These are phyloP conservation scores for Blumeriella jaapii DNA, from an alignment of 2,329 filamentous ascomycete species.

Conservation along the genomic window DNA sequence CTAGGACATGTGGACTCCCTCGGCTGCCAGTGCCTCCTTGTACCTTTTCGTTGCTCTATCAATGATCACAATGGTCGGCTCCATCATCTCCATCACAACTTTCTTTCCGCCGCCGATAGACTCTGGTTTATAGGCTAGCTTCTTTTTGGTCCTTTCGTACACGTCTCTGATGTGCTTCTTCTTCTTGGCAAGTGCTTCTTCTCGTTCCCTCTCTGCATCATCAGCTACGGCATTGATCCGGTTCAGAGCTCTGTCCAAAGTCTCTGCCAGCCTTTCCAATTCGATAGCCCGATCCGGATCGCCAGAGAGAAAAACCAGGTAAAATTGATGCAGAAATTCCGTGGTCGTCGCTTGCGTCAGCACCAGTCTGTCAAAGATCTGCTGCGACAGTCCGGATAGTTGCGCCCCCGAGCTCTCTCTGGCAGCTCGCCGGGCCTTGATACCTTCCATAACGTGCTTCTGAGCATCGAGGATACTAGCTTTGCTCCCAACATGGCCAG, in stretches of 20 bases:
- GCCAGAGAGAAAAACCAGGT: constrained; percentile 81
- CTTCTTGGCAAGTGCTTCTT: constrained; percentile 54
- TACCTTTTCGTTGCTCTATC: constrained; percentile 62
- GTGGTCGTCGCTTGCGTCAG: constrained; percentile 85
- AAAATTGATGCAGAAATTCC: constrained; percentile 97
- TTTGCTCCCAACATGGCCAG: constrained; percentile 56
- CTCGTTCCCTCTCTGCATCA: constrained; percentile 65
- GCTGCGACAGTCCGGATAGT: constrained; percentile 33
- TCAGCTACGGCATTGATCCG: constrained; percentile 72
- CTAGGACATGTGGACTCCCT: too few relatives aligned
- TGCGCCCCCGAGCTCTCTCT: constrained; percentile 34
- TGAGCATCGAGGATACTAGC: constrained; percentile 53
- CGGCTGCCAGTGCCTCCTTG: constrained; percentile 56
- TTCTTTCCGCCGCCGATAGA: constrained; percentile 63
- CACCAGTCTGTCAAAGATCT: constrained; percentile 49
- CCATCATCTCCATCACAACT: constrained; percentile 65
- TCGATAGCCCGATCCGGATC: constrained; percentile 72
- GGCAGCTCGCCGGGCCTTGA: constrained; percentile 49
- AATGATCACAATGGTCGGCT: constrained; percentile 60
- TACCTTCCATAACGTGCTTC: constrained; percentile 52
- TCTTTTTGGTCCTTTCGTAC: constrained; percentile 62
- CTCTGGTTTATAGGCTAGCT: constrained; percentile 55
- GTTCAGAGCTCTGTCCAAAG: constrained; percentile 62
- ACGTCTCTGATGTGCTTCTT: constrained; percentile 58
- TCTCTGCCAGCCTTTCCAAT: constrained; percentile 71